Evolutionary conservation across 352 stramenopile species (phyloP).

Genomic region (Globisporangium iwayamae): DNA sequence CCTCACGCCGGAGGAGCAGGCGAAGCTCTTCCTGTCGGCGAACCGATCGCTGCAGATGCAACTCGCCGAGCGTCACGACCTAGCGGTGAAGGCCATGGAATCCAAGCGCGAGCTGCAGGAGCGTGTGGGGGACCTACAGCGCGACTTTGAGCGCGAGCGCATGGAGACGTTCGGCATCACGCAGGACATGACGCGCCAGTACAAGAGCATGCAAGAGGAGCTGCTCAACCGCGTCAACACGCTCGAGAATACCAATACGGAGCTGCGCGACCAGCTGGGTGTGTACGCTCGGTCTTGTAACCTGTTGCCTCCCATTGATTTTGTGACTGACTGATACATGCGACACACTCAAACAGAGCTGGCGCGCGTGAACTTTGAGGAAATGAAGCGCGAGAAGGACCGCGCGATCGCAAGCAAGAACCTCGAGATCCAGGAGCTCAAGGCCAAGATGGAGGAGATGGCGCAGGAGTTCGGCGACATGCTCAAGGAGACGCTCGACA

Average conservation of each 20-base stretch:
- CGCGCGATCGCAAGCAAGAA: constrained; percentile 87
- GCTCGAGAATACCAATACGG: constrained; percentile 90
- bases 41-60: constrained; percentile 88
- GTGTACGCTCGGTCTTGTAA: background rate
- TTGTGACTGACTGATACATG: background rate
- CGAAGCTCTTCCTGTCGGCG: constrained; percentile 80
- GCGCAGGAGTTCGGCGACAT: constrained; percentile 92
- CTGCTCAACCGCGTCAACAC: constrained; percentile 83
- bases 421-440: constrained; percentile 86
- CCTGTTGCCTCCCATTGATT: background rate
- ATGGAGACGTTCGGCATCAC: constrained; percentile 91
- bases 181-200: constrained; percentile 95
- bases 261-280: constrained; percentile 91
- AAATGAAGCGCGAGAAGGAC: constrained; percentile 91
- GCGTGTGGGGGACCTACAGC: constrained; percentile 75
- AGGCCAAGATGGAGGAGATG: constrained; percentile 95
- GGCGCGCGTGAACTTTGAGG: constrained; percentile 80
- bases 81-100: constrained; percentile 82
- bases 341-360: constrained; percentile 44
- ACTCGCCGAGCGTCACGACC: constrained; percentile 83
- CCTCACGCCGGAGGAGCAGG: constrained; percentile 76
- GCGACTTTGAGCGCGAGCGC: constrained; percentile 85
- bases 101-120: constrained; percentile 87
- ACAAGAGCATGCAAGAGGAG: constrained; percentile 96
- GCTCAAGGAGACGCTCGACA: constrained; percentile 93